phyloP scores from a whole-genome alignment of 1,284 basidiomycete genomes.

The Ustilago sp. region DNA sequence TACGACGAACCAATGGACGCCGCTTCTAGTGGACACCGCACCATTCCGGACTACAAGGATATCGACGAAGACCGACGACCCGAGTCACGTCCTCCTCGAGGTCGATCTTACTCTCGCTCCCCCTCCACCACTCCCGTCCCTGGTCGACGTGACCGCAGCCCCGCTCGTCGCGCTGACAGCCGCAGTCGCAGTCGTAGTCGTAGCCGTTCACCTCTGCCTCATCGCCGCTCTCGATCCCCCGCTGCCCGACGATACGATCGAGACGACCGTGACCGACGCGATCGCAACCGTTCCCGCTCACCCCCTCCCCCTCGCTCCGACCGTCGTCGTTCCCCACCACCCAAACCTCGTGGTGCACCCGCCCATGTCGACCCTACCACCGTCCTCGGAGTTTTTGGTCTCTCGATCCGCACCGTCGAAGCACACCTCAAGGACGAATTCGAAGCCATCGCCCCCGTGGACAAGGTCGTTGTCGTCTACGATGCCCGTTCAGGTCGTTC shows the following conservation, averaged over 20 bases:
- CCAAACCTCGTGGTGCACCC: constrained; percentile 43
- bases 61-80: constrained; percentile 46
- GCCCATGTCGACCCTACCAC: constrained; percentile 79
- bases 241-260: constrained; percentile 30
- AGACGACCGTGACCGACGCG: constrained; percentile 25
- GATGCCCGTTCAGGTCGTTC: constrained; percentile 97
- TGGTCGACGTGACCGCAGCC: constrained; percentile 25
- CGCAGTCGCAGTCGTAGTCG: constrained; percentile 24
- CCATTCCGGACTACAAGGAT: constrained; percentile 44
- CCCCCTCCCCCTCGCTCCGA: constrained; percentile 38
- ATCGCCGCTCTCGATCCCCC: constrained; percentile 49
- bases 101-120: constrained; percentile 50
- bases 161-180: constrained; percentile 14
- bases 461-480: constrained; percentile 94
- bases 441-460: constrained; percentile 84
- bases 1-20: constrained; percentile 16
- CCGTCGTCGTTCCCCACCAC: constrained; percentile 41
- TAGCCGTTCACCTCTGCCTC: constrained; percentile 25
- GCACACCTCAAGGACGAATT: constrained; percentile 95
- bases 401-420: constrained; percentile 93
- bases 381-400: constrained; percentile 94
- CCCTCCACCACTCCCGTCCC: constrained; percentile 44
- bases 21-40: constrained; percentile 15
- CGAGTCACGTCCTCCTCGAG: constrained; percentile 29
- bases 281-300: constrained; percentile 41